These are phyloP conservation scores for Apiotrichum veenhuisii DNA, from an alignment of 1,284 basidiomycete species.

Conservation along the genomic window DNA sequence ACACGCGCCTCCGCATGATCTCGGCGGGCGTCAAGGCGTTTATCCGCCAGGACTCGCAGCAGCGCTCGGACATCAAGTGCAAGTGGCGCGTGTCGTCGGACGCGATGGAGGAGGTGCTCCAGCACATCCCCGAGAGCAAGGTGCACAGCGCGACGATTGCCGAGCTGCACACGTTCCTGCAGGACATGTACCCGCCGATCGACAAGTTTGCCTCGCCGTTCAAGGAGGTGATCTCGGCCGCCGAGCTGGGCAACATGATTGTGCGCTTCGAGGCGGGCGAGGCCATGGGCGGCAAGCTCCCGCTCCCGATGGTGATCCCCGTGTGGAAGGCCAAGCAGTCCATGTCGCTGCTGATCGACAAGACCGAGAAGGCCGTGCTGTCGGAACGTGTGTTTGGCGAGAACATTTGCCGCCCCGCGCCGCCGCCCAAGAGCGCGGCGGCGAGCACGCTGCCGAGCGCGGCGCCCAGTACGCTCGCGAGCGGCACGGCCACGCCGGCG, in stretches of 20 bases:
- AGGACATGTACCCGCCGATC: constrained; percentile 73
- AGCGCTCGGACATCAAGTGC: constrained; percentile 51
- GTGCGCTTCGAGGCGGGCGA: constrained; percentile 61
- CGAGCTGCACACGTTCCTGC: constrained; percentile 64
- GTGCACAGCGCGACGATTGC: constrained; percentile 62
- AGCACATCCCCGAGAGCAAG: constrained; percentile 64
- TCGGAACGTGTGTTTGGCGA: constrained; percentile 44
- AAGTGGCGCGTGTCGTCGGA: constrained; percentile 72
- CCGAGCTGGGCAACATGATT: constrained; percentile 63
- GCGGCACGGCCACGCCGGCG: constrained; percentile 5
- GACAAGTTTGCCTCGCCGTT: constrained; percentile 62
- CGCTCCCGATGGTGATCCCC: constrained; percentile 72
- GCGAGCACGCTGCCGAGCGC: background rate
- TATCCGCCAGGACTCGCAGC: constrained; percentile 55
- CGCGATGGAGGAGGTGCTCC: constrained; percentile 75
- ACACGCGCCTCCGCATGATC: constrained; percentile 77
- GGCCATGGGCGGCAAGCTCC: constrained; percentile 58
- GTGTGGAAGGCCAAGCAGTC: constrained; percentile 88
- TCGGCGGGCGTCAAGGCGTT: constrained; percentile 82
- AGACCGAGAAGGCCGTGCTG: constrained; percentile 68
- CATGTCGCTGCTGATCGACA: constrained; percentile 85
- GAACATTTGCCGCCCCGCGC: constrained; percentile 41
- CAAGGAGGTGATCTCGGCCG: constrained; percentile 26
- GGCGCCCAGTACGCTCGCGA: too few species aligned
- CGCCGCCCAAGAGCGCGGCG: constrained; percentile 18